A percentile compares a stretch with the other conserved stretches of the same genome.
Evolutionary conservation across 495 filamentous ascomycete genomes (phyloP).

Genomic region (Aeminium ludgeri): DNA sequence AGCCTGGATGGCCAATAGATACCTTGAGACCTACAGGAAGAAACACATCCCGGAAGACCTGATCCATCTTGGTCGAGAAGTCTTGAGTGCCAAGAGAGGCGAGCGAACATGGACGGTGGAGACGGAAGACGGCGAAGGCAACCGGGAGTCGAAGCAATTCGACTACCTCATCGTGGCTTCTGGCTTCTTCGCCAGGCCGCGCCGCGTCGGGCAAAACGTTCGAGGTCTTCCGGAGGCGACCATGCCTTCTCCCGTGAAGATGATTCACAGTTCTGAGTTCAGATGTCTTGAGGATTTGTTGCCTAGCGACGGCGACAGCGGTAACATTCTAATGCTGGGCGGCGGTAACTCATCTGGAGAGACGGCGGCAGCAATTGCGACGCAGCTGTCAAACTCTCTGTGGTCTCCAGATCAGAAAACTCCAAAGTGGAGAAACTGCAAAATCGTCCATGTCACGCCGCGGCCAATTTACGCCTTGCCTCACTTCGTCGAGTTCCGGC

Average conservation of each 20-base stretch:
- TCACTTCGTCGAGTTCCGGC: constrained; percentile 31
- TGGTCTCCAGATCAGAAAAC: constrained; percentile 27
- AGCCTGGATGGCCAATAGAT: constrained; percentile 60
- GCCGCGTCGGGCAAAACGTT: constrained; percentile 36
- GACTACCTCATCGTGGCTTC: constrained; percentile 60
- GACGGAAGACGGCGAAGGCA: background rate
- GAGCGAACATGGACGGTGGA: constrained; percentile 10
- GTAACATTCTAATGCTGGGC: constrained; percentile 63
- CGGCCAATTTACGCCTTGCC: constrained; percentile 61
- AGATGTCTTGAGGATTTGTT: constrained; percentile 20
- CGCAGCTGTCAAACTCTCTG: constrained; percentile 43
- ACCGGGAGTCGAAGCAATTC: constrained; percentile 29
- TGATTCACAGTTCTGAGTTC: constrained; percentile 43
- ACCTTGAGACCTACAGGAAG: constrained; percentile 45
- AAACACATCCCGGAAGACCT: constrained; percentile 36
- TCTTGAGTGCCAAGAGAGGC: constrained; percentile 31
- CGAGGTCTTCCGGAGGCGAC: constrained; percentile 8
- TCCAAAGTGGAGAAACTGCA: constrained; percentile 22
- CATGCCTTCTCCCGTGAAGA: background rate
- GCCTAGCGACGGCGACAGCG: constrained; percentile 14
- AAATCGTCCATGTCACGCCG: constrained; percentile 51
- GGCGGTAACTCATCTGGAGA: constrained; percentile 75
- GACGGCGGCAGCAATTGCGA: constrained; percentile 52
- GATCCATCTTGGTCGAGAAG: constrained; percentile 36
- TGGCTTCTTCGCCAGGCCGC: constrained; percentile 55